Percentiles rank a stretch among this genome's conserved stretches.
Conservation (phyloP, 2,329 filamentous ascomycete genomes). For the Trichoderma harzianum region DNA sequence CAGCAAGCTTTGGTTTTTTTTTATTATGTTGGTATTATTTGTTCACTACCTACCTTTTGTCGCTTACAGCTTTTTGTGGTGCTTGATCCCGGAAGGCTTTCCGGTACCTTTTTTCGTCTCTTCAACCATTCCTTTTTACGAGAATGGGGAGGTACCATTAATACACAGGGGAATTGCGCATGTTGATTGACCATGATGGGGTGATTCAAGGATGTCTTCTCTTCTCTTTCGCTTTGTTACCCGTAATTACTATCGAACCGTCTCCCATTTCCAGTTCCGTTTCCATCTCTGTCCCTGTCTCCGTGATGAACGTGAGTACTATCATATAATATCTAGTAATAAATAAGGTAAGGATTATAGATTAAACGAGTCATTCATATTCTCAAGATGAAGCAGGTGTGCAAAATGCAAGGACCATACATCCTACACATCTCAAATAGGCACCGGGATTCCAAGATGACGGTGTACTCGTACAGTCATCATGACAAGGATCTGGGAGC, state of each 20-base stretch:
- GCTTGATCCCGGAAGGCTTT: slow-evolving; percentile 13
- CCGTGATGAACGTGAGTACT: not conserved
- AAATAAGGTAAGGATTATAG: not conserved
- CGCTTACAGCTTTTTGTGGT: slow-evolving; percentile 14
- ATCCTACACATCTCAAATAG: not conserved
- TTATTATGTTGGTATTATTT: slow-evolving; percentile 20
- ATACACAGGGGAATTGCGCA: slow-evolving; percentile 19
- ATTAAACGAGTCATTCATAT: not conserved
- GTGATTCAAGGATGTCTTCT: not conserved
- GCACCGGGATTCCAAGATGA: not conserved
- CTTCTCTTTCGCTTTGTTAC: not conserved
- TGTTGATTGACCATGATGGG: not conserved
- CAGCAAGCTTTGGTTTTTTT: slow-evolving; percentile 17
- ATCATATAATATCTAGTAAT: not conserved
- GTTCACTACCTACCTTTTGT: slow-evolving; percentile 18
- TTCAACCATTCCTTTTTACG: not conserved
- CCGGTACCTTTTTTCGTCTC: slow-evolving; percentile 13
- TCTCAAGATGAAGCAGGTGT: not conserved
- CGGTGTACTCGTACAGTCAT: not conserved
- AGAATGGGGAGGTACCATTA: slow-evolving; percentile 21
- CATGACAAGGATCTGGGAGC: not conserved
- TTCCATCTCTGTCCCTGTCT: not conserved
- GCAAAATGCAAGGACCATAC: not conserved
- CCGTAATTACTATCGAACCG: not conserved
- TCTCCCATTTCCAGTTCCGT: not conserved